Percentiles rank a stretch among this genome's conserved stretches.
These are phyloP conservation scores for Magnolia sinica DNA, from an alignment of 164 flowering plant species.

Conservation along the genomic window DNA sequence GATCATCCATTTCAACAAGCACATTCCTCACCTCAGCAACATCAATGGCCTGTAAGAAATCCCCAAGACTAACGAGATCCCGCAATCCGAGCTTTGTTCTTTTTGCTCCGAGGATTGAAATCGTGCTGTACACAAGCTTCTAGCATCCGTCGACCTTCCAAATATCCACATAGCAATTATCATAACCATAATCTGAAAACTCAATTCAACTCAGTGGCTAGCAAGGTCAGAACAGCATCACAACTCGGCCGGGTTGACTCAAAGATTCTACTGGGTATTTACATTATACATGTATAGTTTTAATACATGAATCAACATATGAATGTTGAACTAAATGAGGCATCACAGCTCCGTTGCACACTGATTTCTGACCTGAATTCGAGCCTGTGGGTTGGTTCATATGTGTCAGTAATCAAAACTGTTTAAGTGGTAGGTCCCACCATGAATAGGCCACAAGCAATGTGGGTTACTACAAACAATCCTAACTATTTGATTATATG, in stretches of 20 bases:
- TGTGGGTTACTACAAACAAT: too few species aligned
- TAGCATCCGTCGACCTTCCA: slow-evolving; percentile 72
- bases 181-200: neutral
- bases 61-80: slow-evolving; percentile 77
- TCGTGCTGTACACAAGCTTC: slow-evolving; percentile 87
- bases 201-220: neutral
- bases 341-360: neutral
- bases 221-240: neutral
- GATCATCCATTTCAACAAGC: neutral
- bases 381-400: too few species aligned
- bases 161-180: neutral
- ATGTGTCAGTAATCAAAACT: too few species aligned
- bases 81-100: slow-evolving; percentile 94
- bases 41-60: slow-evolving; percentile 69
- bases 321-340: neutral
- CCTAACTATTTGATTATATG: too few species aligned
- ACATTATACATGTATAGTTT: neutral
- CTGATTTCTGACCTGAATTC: neutral
- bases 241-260: neutral
- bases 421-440: too few species aligned
- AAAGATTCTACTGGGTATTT: neutral
- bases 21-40: slow-evolving; percentile 47
- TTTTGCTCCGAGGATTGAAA: slow-evolving; percentile 79
- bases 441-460: too few species aligned
- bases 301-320: neutral